A percentile compares a stretch with the other conserved stretches of the same genome.
phyloP scores from a whole-genome alignment of 208 protist species.

The Acanthamoeba lenticulata region DNA sequence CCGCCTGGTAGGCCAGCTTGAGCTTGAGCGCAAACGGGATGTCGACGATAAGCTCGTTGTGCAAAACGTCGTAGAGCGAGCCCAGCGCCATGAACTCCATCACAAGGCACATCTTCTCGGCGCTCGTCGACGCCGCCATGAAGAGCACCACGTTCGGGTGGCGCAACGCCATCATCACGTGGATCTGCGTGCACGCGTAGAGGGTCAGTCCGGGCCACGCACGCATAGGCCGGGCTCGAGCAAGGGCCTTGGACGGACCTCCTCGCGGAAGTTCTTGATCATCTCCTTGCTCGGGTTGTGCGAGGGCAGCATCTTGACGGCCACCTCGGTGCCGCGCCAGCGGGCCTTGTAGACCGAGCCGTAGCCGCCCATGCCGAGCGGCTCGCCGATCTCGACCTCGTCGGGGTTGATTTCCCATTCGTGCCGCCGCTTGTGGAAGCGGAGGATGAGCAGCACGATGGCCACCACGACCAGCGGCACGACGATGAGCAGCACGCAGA shows the following conservation, averaged over 20 bases:
- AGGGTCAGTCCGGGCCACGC: too few relatives aligned
- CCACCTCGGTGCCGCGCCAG: slow-evolving; percentile 43
- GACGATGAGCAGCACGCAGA: not conserved
- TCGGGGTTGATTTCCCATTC: slow-evolving; percentile 41
- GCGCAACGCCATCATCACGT: slow-evolving; percentile 72
- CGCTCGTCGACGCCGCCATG: slow-evolving; percentile 73
- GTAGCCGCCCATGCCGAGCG: slow-evolving; percentile 33
- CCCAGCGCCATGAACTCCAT: slow-evolving; percentile 30
- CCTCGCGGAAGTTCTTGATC: slow-evolving; percentile 74
- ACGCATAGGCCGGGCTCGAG: not conserved
- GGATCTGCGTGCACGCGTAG: slow-evolving; percentile 30
- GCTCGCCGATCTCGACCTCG: slow-evolving; percentile 33
- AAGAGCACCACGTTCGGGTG: slow-evolving; percentile 82
- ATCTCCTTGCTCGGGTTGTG: slow-evolving; percentile 66
- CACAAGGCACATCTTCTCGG: slow-evolving; percentile 59
- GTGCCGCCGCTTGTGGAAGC: not conserved
- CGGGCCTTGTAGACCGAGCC: not conserved
- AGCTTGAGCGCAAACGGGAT: slow-evolving; percentile 5
- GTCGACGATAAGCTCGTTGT: slow-evolving; percentile 30
- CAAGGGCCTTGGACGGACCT: not conserved
- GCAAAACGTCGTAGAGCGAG: not conserved
- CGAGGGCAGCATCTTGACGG: slow-evolving; percentile 63
- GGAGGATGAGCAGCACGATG: not conserved
- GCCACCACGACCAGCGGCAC: not conserved
- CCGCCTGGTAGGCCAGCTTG: slow-evolving; percentile 49